Conservation (phyloP, 129 eudicot genomes). For the Centrapalus pauciflorus region DNA sequence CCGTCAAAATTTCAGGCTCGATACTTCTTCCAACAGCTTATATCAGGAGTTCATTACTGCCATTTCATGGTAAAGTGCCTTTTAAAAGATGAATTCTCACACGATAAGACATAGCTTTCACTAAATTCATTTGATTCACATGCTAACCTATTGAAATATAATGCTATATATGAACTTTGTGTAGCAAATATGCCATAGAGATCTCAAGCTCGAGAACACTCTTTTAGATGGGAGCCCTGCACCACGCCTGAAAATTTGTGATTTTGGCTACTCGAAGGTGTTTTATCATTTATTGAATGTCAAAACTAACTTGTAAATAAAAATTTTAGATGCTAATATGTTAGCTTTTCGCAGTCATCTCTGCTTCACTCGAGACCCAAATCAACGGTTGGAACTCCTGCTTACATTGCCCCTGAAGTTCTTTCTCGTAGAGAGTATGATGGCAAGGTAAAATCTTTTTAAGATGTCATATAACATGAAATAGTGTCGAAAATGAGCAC, state of each 20-base stretch:
- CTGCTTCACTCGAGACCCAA: slow-evolving; percentile 96
- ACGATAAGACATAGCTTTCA: background rate
- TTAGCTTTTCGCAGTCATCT: slow-evolving; percentile 56
- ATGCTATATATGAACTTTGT: background rate
- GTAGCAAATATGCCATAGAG: slow-evolving; percentile 97
- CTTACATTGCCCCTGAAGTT: slow-evolving; percentile 99
- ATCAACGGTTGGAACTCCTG: slow-evolving; percentile 98
- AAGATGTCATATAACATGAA: background rate
- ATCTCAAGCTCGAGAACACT: slow-evolving; percentile 87
- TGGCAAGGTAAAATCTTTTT: slow-evolving; percentile 62
- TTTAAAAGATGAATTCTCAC: background rate
- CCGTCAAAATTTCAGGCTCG: slow-evolving; percentile 25
- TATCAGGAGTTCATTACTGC: slow-evolving; percentile 41
- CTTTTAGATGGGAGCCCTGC: slow-evolving; percentile 98
- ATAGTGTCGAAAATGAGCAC: background rate
- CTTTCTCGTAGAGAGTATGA: slow-evolving; percentile 91
- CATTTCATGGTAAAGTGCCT: slow-evolving; percentile 58
- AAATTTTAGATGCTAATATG: background rate
- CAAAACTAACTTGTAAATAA: background rate
- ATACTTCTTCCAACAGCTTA: slow-evolving; percentile 43
- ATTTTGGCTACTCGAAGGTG: slow-evolving; percentile 98
- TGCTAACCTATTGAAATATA: background rate
- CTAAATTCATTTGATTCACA: background rate
- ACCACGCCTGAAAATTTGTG: slow-evolving; percentile 93
- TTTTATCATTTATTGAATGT: background rate